Conservation (phyloP, 768 basidiomycete genomes). For the Lactifluus echinatus region DNA sequence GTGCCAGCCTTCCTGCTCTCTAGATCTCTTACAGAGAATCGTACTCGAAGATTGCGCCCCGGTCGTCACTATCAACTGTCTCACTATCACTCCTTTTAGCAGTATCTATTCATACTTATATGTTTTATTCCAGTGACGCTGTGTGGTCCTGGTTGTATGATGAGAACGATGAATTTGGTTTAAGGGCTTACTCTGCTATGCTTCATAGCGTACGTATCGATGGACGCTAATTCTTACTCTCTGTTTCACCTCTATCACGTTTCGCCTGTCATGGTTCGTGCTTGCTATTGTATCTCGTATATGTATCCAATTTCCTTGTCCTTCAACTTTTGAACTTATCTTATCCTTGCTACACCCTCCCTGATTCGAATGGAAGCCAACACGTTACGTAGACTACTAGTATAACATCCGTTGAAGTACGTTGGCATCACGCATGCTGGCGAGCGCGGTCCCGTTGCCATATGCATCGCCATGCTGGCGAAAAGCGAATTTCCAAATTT, state of each 20-base stretch:
- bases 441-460: no score
- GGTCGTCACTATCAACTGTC: background rate
- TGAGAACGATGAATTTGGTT: background rate
- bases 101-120: background rate
- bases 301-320: background rate
- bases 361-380: background rate
- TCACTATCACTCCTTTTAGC: background rate
- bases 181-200: background rate
- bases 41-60: background rate
- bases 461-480: no score
- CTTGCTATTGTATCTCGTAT: background rate
- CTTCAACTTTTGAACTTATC: background rate
- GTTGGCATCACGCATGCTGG: no score
- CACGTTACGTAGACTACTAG: background rate
- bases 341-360: background rate
- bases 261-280: background rate
- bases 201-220: background rate
- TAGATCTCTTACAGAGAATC: background rate
- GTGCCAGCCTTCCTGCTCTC: background rate
- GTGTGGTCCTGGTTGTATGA: background rate
- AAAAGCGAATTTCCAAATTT: background rate
- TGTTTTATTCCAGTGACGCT: background rate
- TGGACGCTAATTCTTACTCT: background rate
- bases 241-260: background rate
- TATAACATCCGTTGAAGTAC: background rate